These are phyloP conservation scores for Collybia mongolica DNA, from an alignment of 768 basidiomycete genomes.

Conservation along the genomic window DNA sequence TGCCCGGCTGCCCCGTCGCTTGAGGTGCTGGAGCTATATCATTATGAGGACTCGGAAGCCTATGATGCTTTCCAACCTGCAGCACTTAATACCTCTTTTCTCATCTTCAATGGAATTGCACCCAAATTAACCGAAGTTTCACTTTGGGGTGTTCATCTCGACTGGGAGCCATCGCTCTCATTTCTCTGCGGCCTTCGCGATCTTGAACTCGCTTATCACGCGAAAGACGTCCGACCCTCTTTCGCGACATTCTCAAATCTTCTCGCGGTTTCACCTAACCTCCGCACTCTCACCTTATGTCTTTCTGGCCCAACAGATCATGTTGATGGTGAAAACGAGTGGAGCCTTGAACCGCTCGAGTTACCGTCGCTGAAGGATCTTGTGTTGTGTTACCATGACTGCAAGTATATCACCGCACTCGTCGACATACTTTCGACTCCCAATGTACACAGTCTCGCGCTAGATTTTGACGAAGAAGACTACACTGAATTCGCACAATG, in stretches of 20 bases:
- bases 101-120: conserved; percentile 52
- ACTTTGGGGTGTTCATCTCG: conserved; percentile 71
- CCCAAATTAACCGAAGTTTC: conserved; percentile 49
- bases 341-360: conserved; percentile 33
- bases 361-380: conserved; percentile 39
- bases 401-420: conserved; percentile 35
- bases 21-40: conserved; percentile 51
- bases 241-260: conserved; percentile 53
- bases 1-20: conserved; percentile 52
- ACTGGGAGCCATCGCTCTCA: conserved; percentile 51
- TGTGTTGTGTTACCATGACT: conserved; percentile 37
- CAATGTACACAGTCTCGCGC: conserved; percentile 37
- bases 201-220: conserved; percentile 63
- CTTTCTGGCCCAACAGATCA: conserved; percentile 55
- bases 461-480: conserved; percentile 60
- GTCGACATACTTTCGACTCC: conserved; percentile 38
- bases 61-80: conserved; percentile 38
- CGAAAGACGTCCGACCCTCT: conserved; percentile 60
- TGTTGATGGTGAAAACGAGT: conserved; percentile 29
- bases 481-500: conserved; percentile 46
- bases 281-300: conserved; percentile 51
- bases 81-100: conserved; percentile 37
- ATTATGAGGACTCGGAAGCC: conserved; percentile 50
- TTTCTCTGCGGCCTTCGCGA: conserved; percentile 46
- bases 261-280: conserved; percentile 49